phyloP scores from a whole-genome alignment of 768 basidiomycete species.

The Collybia nuda region DNA sequence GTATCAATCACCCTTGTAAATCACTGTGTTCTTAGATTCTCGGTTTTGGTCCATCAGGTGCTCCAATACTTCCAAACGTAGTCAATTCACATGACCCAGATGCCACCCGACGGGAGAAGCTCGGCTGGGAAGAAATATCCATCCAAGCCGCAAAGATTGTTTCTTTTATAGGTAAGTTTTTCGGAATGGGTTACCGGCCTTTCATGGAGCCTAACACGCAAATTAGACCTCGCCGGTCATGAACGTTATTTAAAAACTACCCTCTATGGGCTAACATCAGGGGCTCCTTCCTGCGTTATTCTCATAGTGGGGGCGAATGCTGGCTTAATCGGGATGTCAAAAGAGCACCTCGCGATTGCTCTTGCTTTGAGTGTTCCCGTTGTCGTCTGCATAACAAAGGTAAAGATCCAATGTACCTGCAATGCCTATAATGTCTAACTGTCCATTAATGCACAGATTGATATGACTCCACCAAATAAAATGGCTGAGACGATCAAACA shows the following conservation, averaged over 20 bases:
- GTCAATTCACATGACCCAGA: conserved; percentile 58
- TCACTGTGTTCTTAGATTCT: conserved; percentile 57
- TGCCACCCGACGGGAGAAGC: conserved; percentile 75
- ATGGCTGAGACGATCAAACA: conserved; percentile 91
- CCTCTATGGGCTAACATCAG: conserved; percentile 91
- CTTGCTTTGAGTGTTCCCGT: conserved; percentile 93
- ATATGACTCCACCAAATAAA: conserved; percentile 95
- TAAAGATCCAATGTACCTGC: conserved; percentile 25
- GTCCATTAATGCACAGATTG: conserved; percentile 56
- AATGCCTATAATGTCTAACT: background rate
- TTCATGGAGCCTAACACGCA: no score
- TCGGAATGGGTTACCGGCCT: background rate
- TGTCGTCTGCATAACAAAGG: conserved; percentile 93
- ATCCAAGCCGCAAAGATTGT: conserved; percentile 87
- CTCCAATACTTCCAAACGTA: conserved; percentile 74
- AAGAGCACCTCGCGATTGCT: conserved; percentile 95
- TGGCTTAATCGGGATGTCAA: conserved; percentile 87
- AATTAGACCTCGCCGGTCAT: conserved; percentile 93
- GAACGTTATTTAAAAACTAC: conserved; percentile 93
- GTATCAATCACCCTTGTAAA: no score
- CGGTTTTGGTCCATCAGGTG: conserved; percentile 78
- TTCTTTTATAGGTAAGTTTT: conserved; percentile 75
- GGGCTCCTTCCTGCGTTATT: conserved; percentile 88
- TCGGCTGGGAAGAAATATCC: conserved; percentile 96
- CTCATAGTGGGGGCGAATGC: conserved; percentile 97